Percentiles rank a stretch among this genome's conserved stretches.
These are phyloP conservation scores for Polyplosphaeria fusca DNA, from an alignment of 495 filamentous ascomycete genomes.

Conservation along the genomic window DNA sequence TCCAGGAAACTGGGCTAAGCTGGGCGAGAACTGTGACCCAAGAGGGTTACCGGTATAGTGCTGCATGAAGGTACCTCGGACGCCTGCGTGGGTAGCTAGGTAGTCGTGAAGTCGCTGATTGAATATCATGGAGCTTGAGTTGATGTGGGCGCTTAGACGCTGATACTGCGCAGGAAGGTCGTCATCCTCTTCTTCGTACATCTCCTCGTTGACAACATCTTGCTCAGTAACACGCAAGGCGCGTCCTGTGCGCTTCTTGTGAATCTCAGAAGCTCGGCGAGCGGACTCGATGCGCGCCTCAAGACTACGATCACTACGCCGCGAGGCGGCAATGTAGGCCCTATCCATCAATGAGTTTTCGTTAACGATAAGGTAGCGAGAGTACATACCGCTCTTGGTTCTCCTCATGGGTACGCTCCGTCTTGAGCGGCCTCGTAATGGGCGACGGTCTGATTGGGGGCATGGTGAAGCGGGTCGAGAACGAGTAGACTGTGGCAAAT, in stretches of 20 bases:
- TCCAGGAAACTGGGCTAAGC: background rate
- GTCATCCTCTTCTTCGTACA: slow-evolving; percentile 97
- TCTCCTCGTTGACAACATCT: slow-evolving; percentile 88
- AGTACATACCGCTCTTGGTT: slow-evolving; percentile 76
- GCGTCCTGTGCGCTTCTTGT: slow-evolving; percentile 84
- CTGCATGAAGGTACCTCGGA: slow-evolving; percentile 50
- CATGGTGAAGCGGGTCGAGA: slow-evolving; percentile 14
- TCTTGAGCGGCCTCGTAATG: slow-evolving; percentile 56
- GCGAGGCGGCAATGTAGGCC: slow-evolving; percentile 93
- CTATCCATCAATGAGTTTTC: slow-evolving; percentile 43
- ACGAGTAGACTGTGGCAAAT: slow-evolving; percentile 6
- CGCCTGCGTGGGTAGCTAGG: slow-evolving; percentile 56
- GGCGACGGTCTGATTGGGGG: slow-evolving; percentile 36
- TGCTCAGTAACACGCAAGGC: slow-evolving; percentile 78
- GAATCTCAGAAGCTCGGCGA: slow-evolving; percentile 79
- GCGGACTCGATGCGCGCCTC: slow-evolving; percentile 91
- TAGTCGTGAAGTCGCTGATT: slow-evolving; percentile 58
- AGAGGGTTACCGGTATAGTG: slow-evolving; percentile 44
- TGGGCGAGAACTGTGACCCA: background rate
- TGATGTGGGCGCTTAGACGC: slow-evolving; percentile 53
- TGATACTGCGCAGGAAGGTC: slow-evolving; percentile 51
- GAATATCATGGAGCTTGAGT: slow-evolving; percentile 54
- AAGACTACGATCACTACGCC: slow-evolving; percentile 80
- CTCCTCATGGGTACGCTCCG: slow-evolving; percentile 75
- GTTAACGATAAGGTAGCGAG: background rate